Evolutionary conservation across 1,284 basidiomycete genomes (phyloP), one percentile per base, ranked within the genome.

Genomic region (Coniferiporia sulphurascens): DNA sequence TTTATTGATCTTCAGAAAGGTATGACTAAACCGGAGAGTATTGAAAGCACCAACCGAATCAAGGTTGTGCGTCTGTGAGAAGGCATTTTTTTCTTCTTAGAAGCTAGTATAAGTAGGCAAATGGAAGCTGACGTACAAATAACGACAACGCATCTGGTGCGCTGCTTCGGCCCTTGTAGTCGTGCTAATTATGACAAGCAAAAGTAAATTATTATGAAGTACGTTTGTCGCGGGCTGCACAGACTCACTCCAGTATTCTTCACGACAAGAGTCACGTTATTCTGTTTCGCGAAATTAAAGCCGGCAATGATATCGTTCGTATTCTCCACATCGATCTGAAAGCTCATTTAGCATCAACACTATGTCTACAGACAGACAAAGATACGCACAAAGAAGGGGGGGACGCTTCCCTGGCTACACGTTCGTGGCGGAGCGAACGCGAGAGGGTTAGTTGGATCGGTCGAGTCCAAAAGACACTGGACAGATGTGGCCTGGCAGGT

Each of bases 181-280:
- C 64, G 49, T 65, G 64, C 21, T 57, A 46, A 19, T n/a, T 17
- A 17, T 9, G 9, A n/a, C 38, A 34, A 19, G 48, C 22, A 49
- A 10, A 50, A 22, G 35, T 27, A 6, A 9, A 56, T 13, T 49
- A 48, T 8, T 22, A 22, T 4, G 19, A 35, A 9, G 8, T n/a
- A 4, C n/a, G 4, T 46, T 46, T 15, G 2, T 10, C 38, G 19
- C 4, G 9, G 41, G 8, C 17, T 21, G 32, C 21, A 44, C 13
- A 41, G 38, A 27, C 53, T 46, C 34, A 55, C 62, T 50, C 66
- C 67, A 12, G 67, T 68, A 53, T 69, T 69, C 48, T 70, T 68
- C 15, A 69, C 65, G 4, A 64, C 62, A 12, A 70, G 53, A 5
- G 64, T 67, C 10, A 65, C 63, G 19, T 60, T 58, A 1, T 64